Base-by-base conservation (phyloP, 129 eudicot species). In the Flaveria brownii region DNA sequence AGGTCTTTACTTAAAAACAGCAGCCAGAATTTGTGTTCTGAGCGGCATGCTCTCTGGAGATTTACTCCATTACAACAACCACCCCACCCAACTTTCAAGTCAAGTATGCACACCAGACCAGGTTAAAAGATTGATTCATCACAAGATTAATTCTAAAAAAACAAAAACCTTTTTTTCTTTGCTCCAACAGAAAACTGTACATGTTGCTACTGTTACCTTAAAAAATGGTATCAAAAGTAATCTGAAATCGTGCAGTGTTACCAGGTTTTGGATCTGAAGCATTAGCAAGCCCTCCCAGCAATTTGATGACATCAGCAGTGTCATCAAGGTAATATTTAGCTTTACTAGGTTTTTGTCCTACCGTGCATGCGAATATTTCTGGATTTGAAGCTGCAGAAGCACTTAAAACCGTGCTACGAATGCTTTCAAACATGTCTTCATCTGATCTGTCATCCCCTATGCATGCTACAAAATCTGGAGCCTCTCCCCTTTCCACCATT, bases 281-380 rank as follows among this genome's bases (percentile, higher is more conserved):
- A 64, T 73, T 80, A 9, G 91, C 96, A 55, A 92, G 93, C 16
- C 91, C 88, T 51, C 76, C 81, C 60, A 92, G 88, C 82, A 92
- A 25, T 64, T 81, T 77, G 10, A 88, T 71, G n/a, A 92, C 98
- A 68, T 92, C 94, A 23, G 74, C 62, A 11, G 94, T 78, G 68
- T 92, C 98, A 12, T 90, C 96, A 26, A 92, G 90, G 66, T 90
- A 92, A 61, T 92, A 92, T 65, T 87, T 86, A 9, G 98, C 97
- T 60, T 92, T 92, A 81, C 96, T 89, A 16, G 97, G 96, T 72
- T 92, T 92, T 68, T 80, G 87, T 13, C 96, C 98, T 64, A 92
- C 96, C 15, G 98, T 92, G 76, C 98, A 92, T n/a, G 94, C 88
- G 70, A 83, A 88, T 71, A 92, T 77, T 59, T 88, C 96, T 0